phyloP scores from a whole-genome alignment of 257 asterid genomes.

The Ilex aquifolium region DNA sequence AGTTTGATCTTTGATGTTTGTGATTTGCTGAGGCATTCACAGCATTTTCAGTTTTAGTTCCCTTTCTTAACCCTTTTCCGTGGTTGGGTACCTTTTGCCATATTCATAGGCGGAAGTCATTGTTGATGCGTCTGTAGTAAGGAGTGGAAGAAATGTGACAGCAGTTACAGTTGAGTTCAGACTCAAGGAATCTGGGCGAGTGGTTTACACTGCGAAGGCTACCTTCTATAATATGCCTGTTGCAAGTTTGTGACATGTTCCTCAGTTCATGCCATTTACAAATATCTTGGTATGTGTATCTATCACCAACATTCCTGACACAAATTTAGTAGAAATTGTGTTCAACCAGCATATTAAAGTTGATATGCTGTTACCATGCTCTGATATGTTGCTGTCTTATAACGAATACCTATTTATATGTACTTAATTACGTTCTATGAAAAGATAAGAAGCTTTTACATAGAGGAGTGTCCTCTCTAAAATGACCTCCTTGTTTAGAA shows the following conservation, averaged over 20 bases:
- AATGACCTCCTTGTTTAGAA: no score
- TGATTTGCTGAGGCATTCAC: no score
- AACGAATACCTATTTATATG: no score
- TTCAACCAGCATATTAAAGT: no score
- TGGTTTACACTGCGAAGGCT: slow-evolving; percentile 58
- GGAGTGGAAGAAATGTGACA: slow-evolving; percentile 84
- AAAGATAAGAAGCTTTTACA: no score
- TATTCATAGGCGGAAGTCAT: slow-evolving; percentile 46
- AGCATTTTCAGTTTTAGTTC: not conserved
- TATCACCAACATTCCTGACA: not conserved
- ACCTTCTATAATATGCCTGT: slow-evolving; percentile 62
- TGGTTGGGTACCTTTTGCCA: not conserved
- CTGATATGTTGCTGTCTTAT: no score
- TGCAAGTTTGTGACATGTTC: slow-evolving; percentile 49
- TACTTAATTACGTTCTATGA: no score
- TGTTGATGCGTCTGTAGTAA: slow-evolving; percentile 53
- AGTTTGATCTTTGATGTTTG: not conserved
- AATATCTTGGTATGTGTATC: no score
- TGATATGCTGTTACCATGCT: no score
- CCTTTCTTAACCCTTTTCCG: slow-evolving; percentile 6
- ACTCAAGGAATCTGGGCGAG: slow-evolving; percentile 41
- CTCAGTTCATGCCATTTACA: no score
- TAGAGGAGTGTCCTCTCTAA: no score
- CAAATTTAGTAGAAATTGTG: no score
- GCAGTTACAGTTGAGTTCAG: slow-evolving; percentile 59